These are phyloP conservation scores for Epichloe bromicola DNA, from an alignment of 2,329 filamentous ascomycete genomes.

Conservation along the genomic window DNA sequence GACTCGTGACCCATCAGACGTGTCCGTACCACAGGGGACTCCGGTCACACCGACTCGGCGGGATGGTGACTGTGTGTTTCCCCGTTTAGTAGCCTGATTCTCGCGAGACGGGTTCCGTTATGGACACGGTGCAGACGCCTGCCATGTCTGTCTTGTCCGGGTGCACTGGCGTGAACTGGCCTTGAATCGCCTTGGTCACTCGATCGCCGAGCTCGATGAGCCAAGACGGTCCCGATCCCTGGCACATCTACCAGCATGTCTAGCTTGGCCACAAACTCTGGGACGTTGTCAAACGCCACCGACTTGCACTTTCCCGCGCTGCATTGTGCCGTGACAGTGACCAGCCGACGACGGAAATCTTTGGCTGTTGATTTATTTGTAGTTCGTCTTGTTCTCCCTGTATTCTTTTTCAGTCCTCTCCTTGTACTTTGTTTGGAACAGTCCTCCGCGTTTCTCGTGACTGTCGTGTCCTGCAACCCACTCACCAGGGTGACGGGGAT, in stretches of 20 bases:
- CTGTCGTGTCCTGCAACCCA: neutral
- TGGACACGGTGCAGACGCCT: slow-evolving; percentile 25
- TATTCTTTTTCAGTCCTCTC: neutral
- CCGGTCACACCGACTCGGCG: slow-evolving; percentile 30
- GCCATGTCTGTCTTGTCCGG: slow-evolving; percentile 28
- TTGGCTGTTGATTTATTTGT: neutral
- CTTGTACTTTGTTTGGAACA: neutral
- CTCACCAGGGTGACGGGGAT: neutral
- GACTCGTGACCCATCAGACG: too few relatives aligned
- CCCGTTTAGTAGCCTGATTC: slow-evolving; percentile 15
- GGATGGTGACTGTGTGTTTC: slow-evolving; percentile 29
- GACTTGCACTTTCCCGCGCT: slow-evolving; percentile 28
- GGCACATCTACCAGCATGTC: slow-evolving; percentile 27
- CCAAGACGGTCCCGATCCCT: slow-evolving; percentile 23
- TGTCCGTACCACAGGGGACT: slow-evolving; percentile 11
- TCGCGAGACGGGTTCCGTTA: slow-evolving; percentile 22
- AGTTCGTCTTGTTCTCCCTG: too few relatives aligned
- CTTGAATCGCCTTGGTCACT: slow-evolving; percentile 27
- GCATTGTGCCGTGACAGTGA: slow-evolving; percentile 27
- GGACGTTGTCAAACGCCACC: slow-evolving; percentile 31
- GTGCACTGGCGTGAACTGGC: slow-evolving; percentile 24
- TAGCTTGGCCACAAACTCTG: slow-evolving; percentile 27
- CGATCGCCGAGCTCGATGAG: slow-evolving; percentile 28
- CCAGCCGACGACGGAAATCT: slow-evolving; percentile 20
- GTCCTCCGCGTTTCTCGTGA: neutral